A percentile compares a stretch with the other conserved stretches of the same genome.
These are phyloP conservation scores for Erysimum cheiri DNA, from an alignment of 441 rosid genomes.

Conservation along the genomic window DNA sequence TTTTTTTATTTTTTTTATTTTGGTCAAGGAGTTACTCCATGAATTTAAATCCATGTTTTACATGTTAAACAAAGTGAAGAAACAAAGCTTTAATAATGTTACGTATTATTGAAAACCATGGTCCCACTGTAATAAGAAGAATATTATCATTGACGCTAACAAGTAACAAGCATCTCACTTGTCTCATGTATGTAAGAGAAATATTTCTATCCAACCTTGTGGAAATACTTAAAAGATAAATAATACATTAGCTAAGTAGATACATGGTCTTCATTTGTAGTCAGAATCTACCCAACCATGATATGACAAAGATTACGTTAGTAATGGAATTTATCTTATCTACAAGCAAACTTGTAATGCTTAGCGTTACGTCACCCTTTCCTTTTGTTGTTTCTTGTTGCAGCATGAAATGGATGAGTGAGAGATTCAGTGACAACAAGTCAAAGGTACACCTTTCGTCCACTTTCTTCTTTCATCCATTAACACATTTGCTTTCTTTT, in stretches of 20 bases:
- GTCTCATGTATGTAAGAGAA: not conserved
- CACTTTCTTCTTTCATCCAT: constrained; percentile 6
- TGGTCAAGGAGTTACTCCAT: too few relatives aligned
- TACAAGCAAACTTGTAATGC: constrained; percentile 3
- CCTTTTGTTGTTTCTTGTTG: not conserved
- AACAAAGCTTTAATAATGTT: not conserved
- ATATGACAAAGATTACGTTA: constrained; percentile 1
- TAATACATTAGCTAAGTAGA: not conserved
- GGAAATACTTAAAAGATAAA: not conserved
- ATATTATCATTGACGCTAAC: not conserved
- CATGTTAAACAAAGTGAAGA: not conserved
- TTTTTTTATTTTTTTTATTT: too few relatives aligned
- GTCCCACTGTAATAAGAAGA: not conserved
- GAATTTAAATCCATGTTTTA: not conserved
- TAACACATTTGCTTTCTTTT: not conserved
- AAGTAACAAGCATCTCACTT: not conserved
- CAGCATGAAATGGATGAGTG: constrained; percentile 29
- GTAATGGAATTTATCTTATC: not conserved
- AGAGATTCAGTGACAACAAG: not conserved
- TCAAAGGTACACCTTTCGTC: constrained; percentile 1
- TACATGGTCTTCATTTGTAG: not conserved
- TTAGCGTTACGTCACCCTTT: constrained; percentile 20
- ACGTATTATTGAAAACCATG: not conserved
- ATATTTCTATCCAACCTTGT: not conserved
- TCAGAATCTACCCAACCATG: not conserved